Base-by-base conservation (phyloP, 75 land plant species). In the Larix kaempferi region DNA sequence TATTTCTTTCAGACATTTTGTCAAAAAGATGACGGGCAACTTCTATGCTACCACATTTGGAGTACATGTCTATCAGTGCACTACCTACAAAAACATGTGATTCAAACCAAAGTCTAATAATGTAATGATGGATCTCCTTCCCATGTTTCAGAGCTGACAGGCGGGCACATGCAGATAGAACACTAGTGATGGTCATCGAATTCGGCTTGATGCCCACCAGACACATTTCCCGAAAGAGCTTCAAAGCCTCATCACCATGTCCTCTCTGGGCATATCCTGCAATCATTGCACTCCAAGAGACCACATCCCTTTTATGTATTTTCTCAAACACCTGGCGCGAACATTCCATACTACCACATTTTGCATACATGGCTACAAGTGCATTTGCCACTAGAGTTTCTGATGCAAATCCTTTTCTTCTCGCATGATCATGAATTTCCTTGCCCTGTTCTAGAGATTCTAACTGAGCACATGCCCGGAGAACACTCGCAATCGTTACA, bases 61-160 rank as follows among this genome's bases (percentile, higher is more conserved):
- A 77, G 75, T 86, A 85, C 83, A 85, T 80, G 57, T 66, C 59
- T 21, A 88, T 37, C 3, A 88, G 60, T 57, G 88, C 80, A 79
- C 74, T 85, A 17, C 72, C 83, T 26, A 88, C 41, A 56, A 71
- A 71, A 49, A 35, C 39, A 39, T 83, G 76, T 17, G 54, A 16
- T 37, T 76, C 72, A 16, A 73, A 44, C 1, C 85, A 83, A 29
- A 16, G 72, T 78, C 79, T 80, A 8, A 73, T 75, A 15, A 76
- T 76, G 75, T 67, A 59, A 27, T 78, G 80, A 80, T 88, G 90
- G 19, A 85, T 37, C 25, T 76, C 49, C 67, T 71, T 80, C 14
- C 82, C 87, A 25, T 25, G 57, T 33, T 26, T 57, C 33, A 76
- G n/a, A 15, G 56, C 16, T 62, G 37, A 22, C 26, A 74, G 33